Evolutionary conservation across 2,329 filamentous ascomycete genomes (phyloP).

Genomic region (Talaromyces atroroseus): DNA sequence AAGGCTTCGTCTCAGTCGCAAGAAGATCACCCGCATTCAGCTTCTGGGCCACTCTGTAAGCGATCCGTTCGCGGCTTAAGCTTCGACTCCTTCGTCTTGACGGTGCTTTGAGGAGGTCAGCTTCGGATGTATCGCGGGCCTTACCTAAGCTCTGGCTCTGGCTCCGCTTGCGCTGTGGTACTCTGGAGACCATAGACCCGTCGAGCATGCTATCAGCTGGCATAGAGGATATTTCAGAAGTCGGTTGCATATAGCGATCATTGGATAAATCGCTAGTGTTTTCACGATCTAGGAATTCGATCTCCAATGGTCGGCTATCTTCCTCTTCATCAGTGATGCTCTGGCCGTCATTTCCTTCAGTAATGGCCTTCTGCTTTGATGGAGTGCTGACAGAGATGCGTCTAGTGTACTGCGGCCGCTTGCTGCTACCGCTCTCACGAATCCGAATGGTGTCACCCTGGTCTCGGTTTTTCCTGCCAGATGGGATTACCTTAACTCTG

Average conservation of each 20-base stretch:
- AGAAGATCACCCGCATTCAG: slow-evolving; percentile 47
- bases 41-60: slow-evolving; percentile 65
- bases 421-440: slow-evolving; percentile 64
- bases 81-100: slow-evolving; percentile 56
- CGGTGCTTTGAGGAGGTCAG: slow-evolving; percentile 54
- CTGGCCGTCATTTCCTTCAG: slow-evolving; percentile 52
- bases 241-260: slow-evolving; percentile 58
- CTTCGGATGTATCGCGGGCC: slow-evolving; percentile 26
- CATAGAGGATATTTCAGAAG: slow-evolving; percentile 84
- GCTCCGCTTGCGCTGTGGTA: slow-evolving; percentile 45
- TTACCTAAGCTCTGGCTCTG: slow-evolving; percentile 48
- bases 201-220: slow-evolving; percentile 67
- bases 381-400: slow-evolving; percentile 58
- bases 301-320: slow-evolving; percentile 81
- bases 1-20: slow-evolving; percentile 40
- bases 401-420: slow-evolving; percentile 46
- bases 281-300: slow-evolving; percentile 71
- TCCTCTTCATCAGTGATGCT: slow-evolving; percentile 68
- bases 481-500: slow-evolving; percentile 72
- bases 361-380: slow-evolving; percentile 33
- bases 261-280: slow-evolving; percentile 62
- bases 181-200: slow-evolving; percentile 42
- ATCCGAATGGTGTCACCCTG: slow-evolving; percentile 75
- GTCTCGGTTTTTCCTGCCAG: slow-evolving; percentile 52
- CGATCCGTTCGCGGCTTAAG: slow-evolving; percentile 61